These are phyloP conservation scores for Isoetes engelmannii DNA, from an alignment of 83 land plant species.

Conservation along the genomic window DNA sequence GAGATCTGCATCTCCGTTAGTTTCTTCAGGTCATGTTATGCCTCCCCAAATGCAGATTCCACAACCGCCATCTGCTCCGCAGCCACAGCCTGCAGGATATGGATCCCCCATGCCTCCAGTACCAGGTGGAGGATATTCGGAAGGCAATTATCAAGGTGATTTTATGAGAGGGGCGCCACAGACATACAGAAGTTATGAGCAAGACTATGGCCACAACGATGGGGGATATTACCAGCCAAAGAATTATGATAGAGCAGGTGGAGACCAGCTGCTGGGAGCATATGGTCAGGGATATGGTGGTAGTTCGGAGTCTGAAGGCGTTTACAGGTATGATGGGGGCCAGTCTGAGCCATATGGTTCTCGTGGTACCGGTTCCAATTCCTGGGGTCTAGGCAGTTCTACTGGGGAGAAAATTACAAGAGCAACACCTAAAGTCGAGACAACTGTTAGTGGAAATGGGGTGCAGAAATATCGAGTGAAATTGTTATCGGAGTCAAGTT, in stretches of 20 bases:
- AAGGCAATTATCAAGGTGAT: constrained; percentile 7
- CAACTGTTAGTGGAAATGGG: constrained; percentile 48
- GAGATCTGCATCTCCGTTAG: neutral
- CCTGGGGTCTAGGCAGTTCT: constrained; percentile 26
- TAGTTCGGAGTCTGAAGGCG: constrained; percentile 29
- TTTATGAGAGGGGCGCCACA: neutral
- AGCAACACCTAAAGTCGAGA: constrained; percentile 73
- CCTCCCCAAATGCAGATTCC: constrained; percentile 12
- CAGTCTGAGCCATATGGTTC: constrained; percentile 84
- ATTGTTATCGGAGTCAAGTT: constrained; percentile 55
- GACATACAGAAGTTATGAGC: no score
- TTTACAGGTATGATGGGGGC: constrained; percentile 69
- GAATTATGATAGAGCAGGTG: constrained; percentile 11
- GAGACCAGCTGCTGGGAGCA: constrained; percentile 11
- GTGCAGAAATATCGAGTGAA: constrained; percentile 88
- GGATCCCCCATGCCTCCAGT: constrained; percentile 10
- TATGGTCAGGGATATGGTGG: constrained; percentile 7
- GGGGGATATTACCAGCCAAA: constrained; percentile 8
- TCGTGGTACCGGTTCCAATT: constrained; percentile 39
- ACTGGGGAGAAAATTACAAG: constrained; percentile 45
- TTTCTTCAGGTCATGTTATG: constrained; percentile 18
- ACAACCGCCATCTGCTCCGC: constrained; percentile 12
- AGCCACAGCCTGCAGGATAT: neutral
- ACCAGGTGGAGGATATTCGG: constrained; percentile 7
- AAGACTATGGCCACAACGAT: constrained; percentile 16